Conservation (phyloP, 75 land plant genomes). For the Chamaecyparis obtusa region DNA sequence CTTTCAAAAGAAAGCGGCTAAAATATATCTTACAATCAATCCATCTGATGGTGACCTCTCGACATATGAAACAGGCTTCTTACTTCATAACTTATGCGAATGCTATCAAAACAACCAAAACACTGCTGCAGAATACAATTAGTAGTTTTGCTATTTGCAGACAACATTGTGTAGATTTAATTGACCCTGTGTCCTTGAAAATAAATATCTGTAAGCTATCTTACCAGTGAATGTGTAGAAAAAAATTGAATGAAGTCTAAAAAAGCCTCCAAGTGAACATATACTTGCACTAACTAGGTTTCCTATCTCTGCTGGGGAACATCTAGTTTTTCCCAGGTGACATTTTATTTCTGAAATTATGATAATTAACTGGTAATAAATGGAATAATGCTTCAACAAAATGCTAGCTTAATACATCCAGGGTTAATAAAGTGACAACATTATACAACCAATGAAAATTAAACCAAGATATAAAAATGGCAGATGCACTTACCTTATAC, state of each 20-base stretch:
- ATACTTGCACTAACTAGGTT: background rate
- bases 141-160: background rate
- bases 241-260: background rate
- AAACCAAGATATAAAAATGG: background rate
- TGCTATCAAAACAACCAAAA: background rate
- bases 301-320: background rate
- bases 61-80: background rate
- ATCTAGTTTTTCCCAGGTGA: background rate
- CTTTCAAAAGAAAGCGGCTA: background rate
- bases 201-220: background rate
- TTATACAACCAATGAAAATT: background rate
- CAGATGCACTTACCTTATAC: constrained; percentile 13
- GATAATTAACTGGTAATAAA: background rate
- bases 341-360: background rate
- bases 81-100: background rate
- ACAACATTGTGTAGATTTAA: background rate
- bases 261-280: background rate
- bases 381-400: background rate
- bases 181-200: background rate
- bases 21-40: background rate
- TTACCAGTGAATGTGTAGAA: background rate
- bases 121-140: background rate
- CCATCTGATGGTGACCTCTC: background rate
- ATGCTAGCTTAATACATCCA: background rate
- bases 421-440: background rate